Evolutionary conservation across 2,329 filamentous ascomycete genomes (phyloP), one percentile per base, ranked within the genome.

Genomic region (Trichoderma semiorbis): DNA sequence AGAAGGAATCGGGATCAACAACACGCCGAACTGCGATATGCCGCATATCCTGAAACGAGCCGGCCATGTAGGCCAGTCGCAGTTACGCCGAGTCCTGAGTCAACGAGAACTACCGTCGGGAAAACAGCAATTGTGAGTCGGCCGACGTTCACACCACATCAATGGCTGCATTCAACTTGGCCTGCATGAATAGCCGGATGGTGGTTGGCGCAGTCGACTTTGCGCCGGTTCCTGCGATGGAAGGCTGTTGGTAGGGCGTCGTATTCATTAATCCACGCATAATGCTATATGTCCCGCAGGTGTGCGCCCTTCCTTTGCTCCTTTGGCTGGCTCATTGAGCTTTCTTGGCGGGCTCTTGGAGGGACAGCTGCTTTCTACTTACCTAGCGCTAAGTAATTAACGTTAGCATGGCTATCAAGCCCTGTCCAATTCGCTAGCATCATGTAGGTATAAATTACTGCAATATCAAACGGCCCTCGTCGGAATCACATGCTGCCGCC

Each of bases 401-500:
- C 11, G 21, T 53, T 24, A 53, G 21, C 11, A 24, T 53, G 39
- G 4, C 7, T 3, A 2, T 7, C 47, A 3, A 24, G 47, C 21
- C 47, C 47, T 24, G 47, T 50, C 43, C 4, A 21, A 14, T 24
- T 53, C n/a, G n/a, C 47, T 53, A 53, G 47, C 11, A 53, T 24
- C 7, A 47, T 30, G 63, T 24, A 34, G 36, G 43, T 26, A 8
- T 24, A 30, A 47, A 47, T 26, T 60, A 53, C 47, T 53, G 47
- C 47, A 39, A 57, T 55, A 58, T 32, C 6, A 21, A 58, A 24
- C 34, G 21, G 65, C 53, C 36, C 36, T 43, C 11, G 34, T 39
- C 65, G 53, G 65, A 43, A 68, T 68, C 65, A 68, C 53, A 68
- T 68, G 65, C 26, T 32, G 21, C 47, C 21, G 47, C 47, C 47